Evolutionary conservation across 768 basidiomycete genomes (phyloP), one percentile per base, ranked within the genome.

Genomic region (Baorangia bicolor): DNA sequence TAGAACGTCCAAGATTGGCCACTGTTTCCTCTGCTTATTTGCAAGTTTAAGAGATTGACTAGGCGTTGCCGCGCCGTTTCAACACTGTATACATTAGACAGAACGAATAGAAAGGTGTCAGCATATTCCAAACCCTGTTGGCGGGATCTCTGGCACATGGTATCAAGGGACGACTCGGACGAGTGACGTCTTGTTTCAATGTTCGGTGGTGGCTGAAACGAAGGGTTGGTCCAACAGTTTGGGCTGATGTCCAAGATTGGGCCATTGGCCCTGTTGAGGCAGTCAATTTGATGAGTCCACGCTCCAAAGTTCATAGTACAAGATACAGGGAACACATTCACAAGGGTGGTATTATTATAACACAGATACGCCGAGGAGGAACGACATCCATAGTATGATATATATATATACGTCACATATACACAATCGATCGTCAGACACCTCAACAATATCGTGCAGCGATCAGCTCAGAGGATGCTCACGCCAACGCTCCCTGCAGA

Each of bases 401-500:
- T 23, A 21, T 49, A 21, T 49, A 40, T 25, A 34, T 10, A 42
- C 38, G 20, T 21, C 46, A 27, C 12, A 46, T 9, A 54, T 46
- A 9, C 31, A n/a, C 25, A 20, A 9, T 12, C n/a, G 25, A 43
- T 31, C 46, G 16, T 38, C 33, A 18, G 23, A 38, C 5, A 25
- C 31, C 20, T 16, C 10, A 14, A 34, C 6, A 9, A 20, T 7
- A n/a, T 34, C 16, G n/a, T 27, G n/a, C 28, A 31, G 21, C 16
- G 23, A 34, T 45, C n/a, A 4, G 43, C 25, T 27, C 21, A n/a
- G 9, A 27, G 14, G 33, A 39, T 23, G 33, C 23, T 69, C 52
- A 67, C n/a, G 66, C 66, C 58, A 67, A 54, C 2, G 66, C 67
- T 2, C 66, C 66, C 66, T 67, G 41, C 4, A 43, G 21, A 38